phyloP scores from a whole-genome alignment of 208 protist genomes.

The Acanthamoeba royreba region DNA sequence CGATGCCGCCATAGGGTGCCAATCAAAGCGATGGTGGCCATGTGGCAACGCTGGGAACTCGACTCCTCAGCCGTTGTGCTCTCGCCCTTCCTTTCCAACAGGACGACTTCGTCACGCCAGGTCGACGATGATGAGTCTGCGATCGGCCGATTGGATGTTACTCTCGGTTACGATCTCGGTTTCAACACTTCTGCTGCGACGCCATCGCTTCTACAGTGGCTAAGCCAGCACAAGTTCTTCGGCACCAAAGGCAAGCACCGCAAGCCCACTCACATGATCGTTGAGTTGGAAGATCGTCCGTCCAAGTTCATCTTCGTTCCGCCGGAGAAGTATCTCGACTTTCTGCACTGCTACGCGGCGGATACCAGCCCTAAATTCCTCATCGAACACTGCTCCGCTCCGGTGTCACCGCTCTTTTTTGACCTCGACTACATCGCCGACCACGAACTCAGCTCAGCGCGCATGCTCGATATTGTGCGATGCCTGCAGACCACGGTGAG shows the following conservation, averaged over 20 bases:
- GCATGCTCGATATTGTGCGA: background rate
- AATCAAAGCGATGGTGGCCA: background rate
- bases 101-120: background rate
- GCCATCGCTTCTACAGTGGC: background rate
- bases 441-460: background rate
- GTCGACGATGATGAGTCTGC: background rate
- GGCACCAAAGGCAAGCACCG: background rate
- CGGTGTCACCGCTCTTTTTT: background rate
- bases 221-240: background rate
- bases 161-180: too few species aligned
- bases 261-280: background rate
- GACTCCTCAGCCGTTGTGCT: background rate
- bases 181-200: background rate
- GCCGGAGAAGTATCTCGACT: background rate
- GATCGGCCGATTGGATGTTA: too few species aligned
- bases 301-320: conserved; percentile 15
- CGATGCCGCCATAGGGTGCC: background rate
- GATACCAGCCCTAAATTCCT: background rate
- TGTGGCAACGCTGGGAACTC: background rate
- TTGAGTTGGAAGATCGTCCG: background rate
- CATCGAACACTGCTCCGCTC: background rate
- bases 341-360: background rate
- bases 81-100: background rate
- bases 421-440: background rate
- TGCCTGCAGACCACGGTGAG: background rate